These are phyloP conservation scores for Stemphylium lycopersici DNA, from an alignment of 2,329 filamentous ascomycete species.

Conservation along the genomic window DNA sequence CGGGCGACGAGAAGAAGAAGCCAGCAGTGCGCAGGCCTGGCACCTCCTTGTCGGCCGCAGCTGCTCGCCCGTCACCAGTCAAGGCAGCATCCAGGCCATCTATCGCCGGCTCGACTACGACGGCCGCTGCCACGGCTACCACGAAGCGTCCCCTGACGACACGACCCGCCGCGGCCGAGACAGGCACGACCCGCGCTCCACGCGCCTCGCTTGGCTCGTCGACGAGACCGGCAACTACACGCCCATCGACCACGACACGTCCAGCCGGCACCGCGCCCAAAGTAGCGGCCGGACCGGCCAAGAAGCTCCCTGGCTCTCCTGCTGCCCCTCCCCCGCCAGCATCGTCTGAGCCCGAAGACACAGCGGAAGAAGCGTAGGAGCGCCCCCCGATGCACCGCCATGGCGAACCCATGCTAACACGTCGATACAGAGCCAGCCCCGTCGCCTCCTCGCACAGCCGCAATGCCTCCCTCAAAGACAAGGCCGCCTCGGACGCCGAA, in stretches of 20 bases:
- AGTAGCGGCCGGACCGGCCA: constrained; percentile 32
- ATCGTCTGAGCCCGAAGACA: constrained; percentile 12
- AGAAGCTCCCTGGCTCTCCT: constrained; percentile 38
- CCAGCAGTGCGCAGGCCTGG: constrained; percentile 35
- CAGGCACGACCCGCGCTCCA: constrained; percentile 31
- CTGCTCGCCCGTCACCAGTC: constrained; percentile 33
- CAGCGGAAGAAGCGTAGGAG: constrained; percentile 14
- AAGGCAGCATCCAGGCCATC: constrained; percentile 21
- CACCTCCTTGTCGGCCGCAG: constrained; percentile 12
- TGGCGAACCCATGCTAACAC: neutral
- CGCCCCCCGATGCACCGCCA: neutral
- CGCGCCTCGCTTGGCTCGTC: constrained; percentile 39
- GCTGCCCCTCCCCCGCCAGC: constrained; percentile 17
- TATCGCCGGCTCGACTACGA: constrained; percentile 1
- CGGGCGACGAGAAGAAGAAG: constrained; percentile 47
- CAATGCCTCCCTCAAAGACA: constrained; percentile 38
- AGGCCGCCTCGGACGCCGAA: constrained; percentile 46
- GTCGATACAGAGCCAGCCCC: constrained; percentile 23
- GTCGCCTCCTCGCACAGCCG: constrained; percentile 31
- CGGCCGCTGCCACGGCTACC: constrained; percentile 18
- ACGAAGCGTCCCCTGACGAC: constrained; percentile 40
- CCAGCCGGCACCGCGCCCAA: constrained; percentile 28
- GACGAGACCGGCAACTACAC: constrained; percentile 29
- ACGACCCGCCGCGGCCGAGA: constrained; percentile 33
- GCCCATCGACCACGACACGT: constrained; percentile 31